Conservation (phyloP, 73 alveolate species). For the Tetrahymena borealis region DNA sequence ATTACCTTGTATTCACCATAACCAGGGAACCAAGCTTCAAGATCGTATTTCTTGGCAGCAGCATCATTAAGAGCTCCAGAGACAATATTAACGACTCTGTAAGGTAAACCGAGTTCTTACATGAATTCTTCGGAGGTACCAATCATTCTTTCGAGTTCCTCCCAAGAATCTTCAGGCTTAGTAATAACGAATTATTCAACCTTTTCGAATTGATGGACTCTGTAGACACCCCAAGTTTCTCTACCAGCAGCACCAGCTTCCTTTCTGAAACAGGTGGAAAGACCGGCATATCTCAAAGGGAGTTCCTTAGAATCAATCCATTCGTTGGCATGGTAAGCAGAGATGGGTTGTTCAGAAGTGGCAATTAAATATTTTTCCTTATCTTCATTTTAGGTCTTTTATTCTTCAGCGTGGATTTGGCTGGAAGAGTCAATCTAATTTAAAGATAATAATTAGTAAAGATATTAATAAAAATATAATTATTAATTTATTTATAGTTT, state of each 20-base stretch:
- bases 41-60: slow-evolving; percentile 99
- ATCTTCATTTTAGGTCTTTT: slow-evolving; percentile 46
- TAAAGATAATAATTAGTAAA: too few species aligned
- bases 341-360: slow-evolving; percentile 99
- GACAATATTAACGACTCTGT: slow-evolving; percentile 94
- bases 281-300: slow-evolving; percentile 94
- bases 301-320: slow-evolving; percentile 82
- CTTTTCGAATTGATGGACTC: slow-evolving; percentile 99
- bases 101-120: slow-evolving; percentile 85
- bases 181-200: slow-evolving; percentile 94
- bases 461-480: too few species aligned
- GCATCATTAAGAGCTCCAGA: slow-evolving; percentile 97
- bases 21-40: slow-evolving; percentile 99
- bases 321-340: slow-evolving; percentile 91
- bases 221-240: slow-evolving; percentile 99
- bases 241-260: slow-evolving; percentile 99
- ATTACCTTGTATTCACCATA: slow-evolving; percentile 61
- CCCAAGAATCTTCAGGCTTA: slow-evolving; percentile 93
- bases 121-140: slow-evolving; percentile 88
- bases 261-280: slow-evolving; percentile 96
- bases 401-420: background rate
- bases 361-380: slow-evolving; percentile 90
- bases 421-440: background rate
- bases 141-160: slow-evolving; percentile 87
- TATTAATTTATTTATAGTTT: too few species aligned